A percentile compares a stretch with the other conserved stretches of the same genome.
phyloP scores from a whole-genome alignment of 768 basidiomycete genomes.

The Aureoboletus auriporus region DNA sequence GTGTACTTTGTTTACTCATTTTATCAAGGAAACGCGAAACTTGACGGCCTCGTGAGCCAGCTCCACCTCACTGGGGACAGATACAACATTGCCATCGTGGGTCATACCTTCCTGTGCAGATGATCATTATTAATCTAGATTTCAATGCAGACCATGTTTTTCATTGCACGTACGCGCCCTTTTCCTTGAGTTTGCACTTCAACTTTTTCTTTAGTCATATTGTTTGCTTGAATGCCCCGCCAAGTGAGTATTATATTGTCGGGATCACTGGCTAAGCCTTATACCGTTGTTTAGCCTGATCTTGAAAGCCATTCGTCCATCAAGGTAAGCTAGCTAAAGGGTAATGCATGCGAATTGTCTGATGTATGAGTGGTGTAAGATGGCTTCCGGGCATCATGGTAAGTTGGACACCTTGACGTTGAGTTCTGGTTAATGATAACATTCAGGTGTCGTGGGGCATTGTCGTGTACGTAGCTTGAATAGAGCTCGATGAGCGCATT shows the following conservation, averaged over 20 bases:
- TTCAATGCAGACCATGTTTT: slow-evolving; percentile 56
- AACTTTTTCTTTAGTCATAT: slow-evolving; percentile 17
- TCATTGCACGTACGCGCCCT: slow-evolving; percentile 45
- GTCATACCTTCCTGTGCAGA: slow-evolving; percentile 3
- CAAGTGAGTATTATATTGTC: slow-evolving; percentile 40
- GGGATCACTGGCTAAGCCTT: not conserved
- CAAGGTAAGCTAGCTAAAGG: slow-evolving; percentile 37
- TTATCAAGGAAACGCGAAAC: slow-evolving; percentile 52
- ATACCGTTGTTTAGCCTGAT: slow-evolving; percentile 27
- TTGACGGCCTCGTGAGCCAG: slow-evolving; percentile 57
- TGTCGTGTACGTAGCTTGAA: slow-evolving; percentile 42
- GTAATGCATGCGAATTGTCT: not conserved
- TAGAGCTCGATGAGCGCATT: not conserved
- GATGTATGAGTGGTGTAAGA: slow-evolving; percentile 21
- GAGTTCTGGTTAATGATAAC: not conserved
- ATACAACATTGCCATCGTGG: slow-evolving; percentile 65
- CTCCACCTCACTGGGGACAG: slow-evolving; percentile 53
- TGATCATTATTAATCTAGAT: not conserved
- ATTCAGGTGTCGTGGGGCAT: slow-evolving; percentile 58
- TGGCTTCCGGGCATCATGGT: slow-evolving; percentile 70
- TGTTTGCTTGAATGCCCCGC: slow-evolving; percentile 59
- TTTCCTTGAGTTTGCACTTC: not conserved
- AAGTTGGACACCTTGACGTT: slow-evolving; percentile 10
- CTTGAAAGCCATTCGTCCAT: slow-evolving; percentile 61
- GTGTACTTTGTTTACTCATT: not conserved